Base-by-base conservation (phyloP, 2,329 filamentous ascomycete genomes). In the Fusarium buharicum region DNA sequence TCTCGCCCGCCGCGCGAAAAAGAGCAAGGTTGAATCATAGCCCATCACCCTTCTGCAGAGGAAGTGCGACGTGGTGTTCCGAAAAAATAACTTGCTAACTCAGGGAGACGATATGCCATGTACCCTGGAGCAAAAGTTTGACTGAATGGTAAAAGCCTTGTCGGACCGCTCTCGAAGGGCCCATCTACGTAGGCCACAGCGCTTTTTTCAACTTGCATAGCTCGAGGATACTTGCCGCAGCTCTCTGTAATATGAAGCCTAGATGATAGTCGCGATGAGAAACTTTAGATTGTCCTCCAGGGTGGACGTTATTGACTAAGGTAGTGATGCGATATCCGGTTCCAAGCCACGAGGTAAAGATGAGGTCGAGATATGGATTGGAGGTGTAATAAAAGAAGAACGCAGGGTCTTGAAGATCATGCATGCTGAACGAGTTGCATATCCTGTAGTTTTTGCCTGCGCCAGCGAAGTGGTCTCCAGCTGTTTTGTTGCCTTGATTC, bases 351-450 rank as follows among this genome's bases (percentile, higher is more conserved):
- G 83, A 73, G 16, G 79, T 78, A 43, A 79, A 81, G 20, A 87
- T 79, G 8, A 81, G 69, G 0, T 76, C 73, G 3, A 89, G 78
- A 77, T 82, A 86, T 0, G 84, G 84, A 62, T 88, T 88, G 5
- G 83, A 78, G 72, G 86, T 88, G 77, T 89, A 88, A 7, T 70
- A 56, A 0, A 83, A 58, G 66, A 89, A 89, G 0, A 81, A 84
- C 0, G 68, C 38, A 0, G 85, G 81, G 59, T 86, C 79, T 24
- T 74, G 68, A 3, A 83, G 70, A 17, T 79, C 82, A 66, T 88
- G 86, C 68, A 89, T 89, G 60, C 81, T 81, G 72, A 88, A 86
- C 0, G 86, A 85, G 74, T 89, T 89, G 86, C 86, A 89, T 74
- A 89, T 87, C 10, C 86, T 80, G 50, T 83, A 78, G 68, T 89